Base-by-base conservation (phyloP, 805 yeast genomes). In the Zygosaccharomyces siamensis region DNA sequence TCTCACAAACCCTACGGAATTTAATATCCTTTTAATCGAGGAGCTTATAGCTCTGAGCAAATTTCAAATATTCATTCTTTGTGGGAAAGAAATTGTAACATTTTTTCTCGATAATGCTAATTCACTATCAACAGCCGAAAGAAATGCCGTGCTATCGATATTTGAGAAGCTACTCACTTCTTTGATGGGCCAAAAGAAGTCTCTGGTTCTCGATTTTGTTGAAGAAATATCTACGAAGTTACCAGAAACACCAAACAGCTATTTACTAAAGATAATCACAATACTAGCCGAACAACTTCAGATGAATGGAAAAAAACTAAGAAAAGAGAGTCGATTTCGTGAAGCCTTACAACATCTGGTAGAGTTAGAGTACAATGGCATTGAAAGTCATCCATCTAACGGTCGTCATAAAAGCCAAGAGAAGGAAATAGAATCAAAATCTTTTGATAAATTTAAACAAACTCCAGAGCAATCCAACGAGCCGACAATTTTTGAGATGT, bases 51-150 rank as follows among this genome's bases (percentile, higher is more conserved):
- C 24, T 5, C 18, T 14, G 18, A 36, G 43, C 23, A 53, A 56
- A 30, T 33, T 45, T n/a, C 49, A 46, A n/a, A 37, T 48, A 10
- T 46, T 56, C 24, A 23, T 35, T 2, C 39, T 47, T 4, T 45
- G 51, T 33, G 41, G 47, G 12, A 41, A 40, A 5, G 56, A 56
- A 23, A 39, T 58, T 14, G 35, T 47, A 16, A 18, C 32, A 8
- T 56, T 58, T 42, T 45, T 54, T 21, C 31, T 51, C 8, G 48
- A 32, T 21, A 28, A 45, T 24, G 16, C 46, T 4, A 18, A 12
- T 3, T n/a, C 32, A 7, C 43, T 43, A n/a, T 18, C 37, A 12
- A n/a, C 10, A 14, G 32, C 28, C 18, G 43, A 45, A 37, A 44
- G 41, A 27, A 27, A 32, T 12, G 26, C 20, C 2, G 23, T 37